phyloP scores from a whole-genome alignment of 495 filamentous ascomycete species.

The Copromyces sp. region DNA sequence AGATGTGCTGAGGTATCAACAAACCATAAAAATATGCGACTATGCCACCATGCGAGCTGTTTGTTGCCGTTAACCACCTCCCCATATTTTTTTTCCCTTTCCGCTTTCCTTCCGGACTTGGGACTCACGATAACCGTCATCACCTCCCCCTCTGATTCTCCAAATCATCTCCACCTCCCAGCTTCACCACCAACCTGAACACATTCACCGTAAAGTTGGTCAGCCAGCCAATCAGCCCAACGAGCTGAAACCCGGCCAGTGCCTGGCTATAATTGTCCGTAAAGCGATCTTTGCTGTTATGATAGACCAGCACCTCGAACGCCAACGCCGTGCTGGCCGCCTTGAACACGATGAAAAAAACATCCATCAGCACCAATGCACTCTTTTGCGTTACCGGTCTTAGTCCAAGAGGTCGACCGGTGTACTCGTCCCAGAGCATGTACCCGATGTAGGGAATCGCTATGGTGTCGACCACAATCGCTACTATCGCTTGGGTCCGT shows the following conservation, averaged over 20 bases:
- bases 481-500: conserved; percentile 73
- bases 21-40: not conserved
- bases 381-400: conserved; percentile 76
- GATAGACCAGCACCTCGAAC: conserved; percentile 71
- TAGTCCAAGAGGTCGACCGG: conserved; percentile 81
- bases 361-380: conserved; percentile 76
- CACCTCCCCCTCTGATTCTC: not conserved
- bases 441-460: conserved; percentile 85
- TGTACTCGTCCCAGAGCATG: conserved; percentile 95
- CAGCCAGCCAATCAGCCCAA: conserved; percentile 82
- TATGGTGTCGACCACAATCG: conserved; percentile 79
- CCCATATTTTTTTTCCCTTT: not conserved
- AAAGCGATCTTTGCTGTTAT: conserved; percentile 31
- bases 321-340: conserved; percentile 84
- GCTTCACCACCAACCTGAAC: conserved; percentile 70
- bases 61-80: not conserved
- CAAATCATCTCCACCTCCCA: conserved; percentile 44
- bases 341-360: conserved; percentile 94
- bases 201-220: conserved; percentile 83
- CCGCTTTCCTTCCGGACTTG: not conserved
- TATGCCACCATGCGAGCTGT: not conserved
- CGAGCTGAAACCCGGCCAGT: conserved; percentile 66
- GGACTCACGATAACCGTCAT: not conserved
- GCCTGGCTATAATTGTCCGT: conserved; percentile 67
- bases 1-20: not conserved